These are phyloP conservation scores for Gardenia jasminoides DNA, from an alignment of 257 asterid genomes.

Conservation along the genomic window DNA sequence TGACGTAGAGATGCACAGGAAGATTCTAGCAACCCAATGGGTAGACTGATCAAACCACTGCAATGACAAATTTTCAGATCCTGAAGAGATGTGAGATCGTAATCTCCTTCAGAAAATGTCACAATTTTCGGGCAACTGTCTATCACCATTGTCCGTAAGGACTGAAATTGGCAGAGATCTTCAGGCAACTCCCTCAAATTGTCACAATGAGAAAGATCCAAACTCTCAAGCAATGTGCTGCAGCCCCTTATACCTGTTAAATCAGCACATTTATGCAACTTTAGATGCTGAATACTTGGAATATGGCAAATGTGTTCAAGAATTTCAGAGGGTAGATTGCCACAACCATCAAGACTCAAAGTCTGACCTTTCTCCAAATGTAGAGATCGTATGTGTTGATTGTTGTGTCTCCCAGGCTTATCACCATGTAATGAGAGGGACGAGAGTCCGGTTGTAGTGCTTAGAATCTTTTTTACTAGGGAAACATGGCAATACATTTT, in stretches of 20 bases:
- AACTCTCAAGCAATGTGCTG: neutral
- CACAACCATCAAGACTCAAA: too few relatives aligned
- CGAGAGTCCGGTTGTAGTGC: neutral
- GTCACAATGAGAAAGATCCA: neutral
- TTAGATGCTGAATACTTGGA: neutral
- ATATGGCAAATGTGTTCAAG: too few relatives aligned
- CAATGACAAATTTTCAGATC: neutral
- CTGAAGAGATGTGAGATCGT: neutral
- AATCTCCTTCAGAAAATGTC: too few relatives aligned
- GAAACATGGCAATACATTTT: too few relatives aligned
- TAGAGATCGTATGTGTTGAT: too few relatives aligned
- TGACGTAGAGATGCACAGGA: neutral
- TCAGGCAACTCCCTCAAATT: neutral
- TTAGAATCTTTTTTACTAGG: neutral
- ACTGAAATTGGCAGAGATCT: neutral
- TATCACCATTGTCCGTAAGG: neutral
- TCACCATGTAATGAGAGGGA: neutral
- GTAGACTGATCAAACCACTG: slow-evolving; percentile 10
- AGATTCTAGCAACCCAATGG: slow-evolving; percentile 11
- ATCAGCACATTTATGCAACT: neutral
- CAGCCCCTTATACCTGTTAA: neutral
- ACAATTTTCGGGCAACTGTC: neutral
- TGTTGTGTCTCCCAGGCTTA: too few relatives aligned
- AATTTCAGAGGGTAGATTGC: too few relatives aligned
- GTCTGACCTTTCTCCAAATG: too few relatives aligned